Percentiles rank a stretch among this genome's conserved stretches.
phyloP scores from a whole-genome alignment of 176 grass and related monocot species.

The Cymbopogon citratus region DNA sequence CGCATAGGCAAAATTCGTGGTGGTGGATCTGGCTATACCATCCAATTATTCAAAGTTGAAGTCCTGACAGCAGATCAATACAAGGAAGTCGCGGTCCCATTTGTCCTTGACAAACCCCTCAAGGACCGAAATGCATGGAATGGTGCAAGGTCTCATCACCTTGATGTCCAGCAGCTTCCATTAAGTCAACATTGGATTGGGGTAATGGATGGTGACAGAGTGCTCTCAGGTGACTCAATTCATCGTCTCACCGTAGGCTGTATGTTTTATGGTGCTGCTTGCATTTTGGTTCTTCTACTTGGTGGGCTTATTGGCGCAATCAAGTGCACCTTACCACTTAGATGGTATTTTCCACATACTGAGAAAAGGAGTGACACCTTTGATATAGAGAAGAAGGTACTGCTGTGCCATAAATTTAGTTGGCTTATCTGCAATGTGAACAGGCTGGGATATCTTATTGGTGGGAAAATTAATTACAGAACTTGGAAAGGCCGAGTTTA shows the following conservation, averaged over 20 bases:
- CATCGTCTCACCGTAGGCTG: constrained; percentile 41
- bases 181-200: constrained; percentile 65
- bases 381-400: constrained; percentile 17
- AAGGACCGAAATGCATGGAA: constrained; percentile 80
- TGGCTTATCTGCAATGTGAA: constrained; percentile 36
- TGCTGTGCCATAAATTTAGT: constrained; percentile 41
- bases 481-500: constrained; percentile 40
- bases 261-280: constrained; percentile 46
- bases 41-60: constrained; percentile 58
- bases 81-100: constrained; percentile 65
- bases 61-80: constrained; percentile 60
- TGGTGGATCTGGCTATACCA: constrained; percentile 33
- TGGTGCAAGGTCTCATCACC: constrained; percentile 72
- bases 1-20: constrained; percentile 51
- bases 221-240: constrained; percentile 49
- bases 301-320: constrained; percentile 59
- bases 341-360: constrained; percentile 42
- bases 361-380: constrained; percentile 50
- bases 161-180: constrained; percentile 70
- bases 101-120: constrained; percentile 44
- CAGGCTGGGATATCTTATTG: constrained; percentile 43
- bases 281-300: constrained; percentile 47
- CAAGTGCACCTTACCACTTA: constrained; percentile 50
- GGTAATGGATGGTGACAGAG: constrained; percentile 84
- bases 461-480: constrained; percentile 51